phyloP scores from a whole-genome alignment of 2,329 filamentous ascomycete species.

The Trichoderma sp. region DNA sequence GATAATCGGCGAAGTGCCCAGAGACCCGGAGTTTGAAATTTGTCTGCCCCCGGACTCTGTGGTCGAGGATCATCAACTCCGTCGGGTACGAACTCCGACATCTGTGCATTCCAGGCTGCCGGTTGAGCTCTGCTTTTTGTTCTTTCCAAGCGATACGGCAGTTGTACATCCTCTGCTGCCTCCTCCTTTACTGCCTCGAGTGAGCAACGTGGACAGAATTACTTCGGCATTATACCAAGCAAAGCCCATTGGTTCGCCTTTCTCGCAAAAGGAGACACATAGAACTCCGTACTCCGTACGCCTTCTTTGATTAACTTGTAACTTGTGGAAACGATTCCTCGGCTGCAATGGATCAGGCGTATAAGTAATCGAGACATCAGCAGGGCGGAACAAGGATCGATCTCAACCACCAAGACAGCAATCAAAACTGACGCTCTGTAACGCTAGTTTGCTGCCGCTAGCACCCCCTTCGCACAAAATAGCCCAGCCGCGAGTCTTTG shows the following conservation, averaged over 20 bases:
- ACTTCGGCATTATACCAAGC: neutral
- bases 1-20: neutral
- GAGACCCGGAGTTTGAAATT: neutral
- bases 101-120: neutral
- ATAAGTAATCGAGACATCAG: neutral
- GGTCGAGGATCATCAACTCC: neutral
- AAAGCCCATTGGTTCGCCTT: neutral
- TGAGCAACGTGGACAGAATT: neutral
- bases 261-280: neutral
- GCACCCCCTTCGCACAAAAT: neutral
- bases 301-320: neutral
- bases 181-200: neutral
- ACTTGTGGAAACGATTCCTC: neutral
- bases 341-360: neutral
- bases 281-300: neutral
- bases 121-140: neutral
- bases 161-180: neutral
- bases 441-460: constrained; percentile 9
- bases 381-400: neutral
- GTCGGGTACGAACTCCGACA: neutral
- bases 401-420: neutral
- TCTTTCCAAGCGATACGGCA: neutral
- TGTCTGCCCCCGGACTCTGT: neutral
- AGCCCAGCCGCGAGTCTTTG: neutral
- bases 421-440: neutral